phyloP scores from a whole-genome alignment of 164 flowering plant genomes.

The Aristolochia contorta region DNA sequence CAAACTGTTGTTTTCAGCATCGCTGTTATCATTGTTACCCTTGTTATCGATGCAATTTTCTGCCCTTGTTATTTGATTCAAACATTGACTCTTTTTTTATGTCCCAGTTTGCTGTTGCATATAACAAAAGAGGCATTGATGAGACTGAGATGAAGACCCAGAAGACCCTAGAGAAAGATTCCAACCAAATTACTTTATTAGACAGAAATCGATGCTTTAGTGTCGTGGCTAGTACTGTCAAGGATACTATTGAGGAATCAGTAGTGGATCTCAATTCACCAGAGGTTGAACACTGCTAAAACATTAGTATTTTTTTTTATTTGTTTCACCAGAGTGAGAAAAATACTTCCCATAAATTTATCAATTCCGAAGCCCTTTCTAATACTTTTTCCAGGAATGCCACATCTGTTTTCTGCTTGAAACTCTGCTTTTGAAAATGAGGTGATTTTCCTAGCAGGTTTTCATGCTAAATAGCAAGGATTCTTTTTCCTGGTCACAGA shows the following conservation, averaged over 20 bases:
- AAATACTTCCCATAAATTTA: neutral
- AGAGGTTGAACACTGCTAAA: constrained; percentile 29
- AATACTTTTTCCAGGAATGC: too few relatives aligned
- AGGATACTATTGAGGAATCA: constrained; percentile 51
- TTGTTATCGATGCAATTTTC: too few relatives aligned
- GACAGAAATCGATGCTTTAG: constrained; percentile 67
- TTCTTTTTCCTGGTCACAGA: too few relatives aligned
- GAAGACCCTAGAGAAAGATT: constrained; percentile 18
- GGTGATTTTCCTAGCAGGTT: too few relatives aligned
- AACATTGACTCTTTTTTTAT: too few relatives aligned
- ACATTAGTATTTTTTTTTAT: neutral
- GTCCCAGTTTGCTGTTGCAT: constrained; percentile 80
- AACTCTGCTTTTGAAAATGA: too few relatives aligned
- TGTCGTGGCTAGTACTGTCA: constrained; percentile 66
- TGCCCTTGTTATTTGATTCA: too few relatives aligned
- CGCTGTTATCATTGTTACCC: too few relatives aligned
- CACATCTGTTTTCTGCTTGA: too few relatives aligned
- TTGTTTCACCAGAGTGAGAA: neutral
- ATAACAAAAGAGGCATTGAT: constrained; percentile 76
- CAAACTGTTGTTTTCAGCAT: too few relatives aligned
- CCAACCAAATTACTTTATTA: constrained; percentile 23
- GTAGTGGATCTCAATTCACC: constrained; percentile 75
- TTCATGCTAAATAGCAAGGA: too few relatives aligned
- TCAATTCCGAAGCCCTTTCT: too few relatives aligned
- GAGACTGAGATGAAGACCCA: constrained; percentile 40